phyloP scores from a whole-genome alignment of 441 rosid species.

The Viola pubescens region DNA sequence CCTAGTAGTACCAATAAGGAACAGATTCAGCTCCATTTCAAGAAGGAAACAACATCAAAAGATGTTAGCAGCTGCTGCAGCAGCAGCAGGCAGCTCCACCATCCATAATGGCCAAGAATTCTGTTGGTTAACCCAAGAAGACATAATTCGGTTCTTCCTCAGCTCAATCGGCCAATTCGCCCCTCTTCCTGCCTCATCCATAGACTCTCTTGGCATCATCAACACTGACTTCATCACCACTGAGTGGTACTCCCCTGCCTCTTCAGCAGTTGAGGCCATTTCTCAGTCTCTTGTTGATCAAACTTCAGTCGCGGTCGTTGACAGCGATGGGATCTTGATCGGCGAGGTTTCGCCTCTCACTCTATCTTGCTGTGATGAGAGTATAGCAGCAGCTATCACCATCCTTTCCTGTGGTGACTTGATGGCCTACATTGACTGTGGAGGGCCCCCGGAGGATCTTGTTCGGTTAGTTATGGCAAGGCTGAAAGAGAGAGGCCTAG shows the following conservation, averaged over 20 bases:
- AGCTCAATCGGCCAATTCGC: constrained; percentile 69
- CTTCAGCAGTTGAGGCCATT: constrained; percentile 44
- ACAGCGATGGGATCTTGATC: constrained; percentile 38
- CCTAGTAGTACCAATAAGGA: constrained; percentile 67
- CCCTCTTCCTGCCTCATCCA: constrained; percentile 54
- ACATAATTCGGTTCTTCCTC: constrained; percentile 70
- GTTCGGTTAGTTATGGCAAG: constrained; percentile 45
- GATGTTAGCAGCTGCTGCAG: constrained; percentile 7
- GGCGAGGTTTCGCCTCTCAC: constrained; percentile 84
- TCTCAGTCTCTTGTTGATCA: constrained; percentile 39
- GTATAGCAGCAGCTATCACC: constrained; percentile 59
- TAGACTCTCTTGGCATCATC: constrained; percentile 55
- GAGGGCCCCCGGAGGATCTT: constrained; percentile 80
- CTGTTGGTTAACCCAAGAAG: constrained; percentile 96
- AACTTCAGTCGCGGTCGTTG: constrained; percentile 74
- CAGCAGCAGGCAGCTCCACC: constrained; percentile 18
- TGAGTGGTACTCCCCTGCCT: constrained; percentile 64
- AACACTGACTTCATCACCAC: constrained; percentile 38
- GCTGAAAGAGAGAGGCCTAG: constrained; percentile 44
- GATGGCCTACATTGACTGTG: constrained; percentile 88
- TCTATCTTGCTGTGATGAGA: constrained; percentile 69
- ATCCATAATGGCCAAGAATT: constrained; percentile 47
- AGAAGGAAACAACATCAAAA: constrained; percentile 52
- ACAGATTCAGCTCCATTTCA: constrained; percentile 25
- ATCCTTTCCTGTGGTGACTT: constrained; percentile 73